Base-by-base conservation (phyloP, 2,329 filamentous ascomycete genomes). In the Aspergillus pseudoglaucus region DNA sequence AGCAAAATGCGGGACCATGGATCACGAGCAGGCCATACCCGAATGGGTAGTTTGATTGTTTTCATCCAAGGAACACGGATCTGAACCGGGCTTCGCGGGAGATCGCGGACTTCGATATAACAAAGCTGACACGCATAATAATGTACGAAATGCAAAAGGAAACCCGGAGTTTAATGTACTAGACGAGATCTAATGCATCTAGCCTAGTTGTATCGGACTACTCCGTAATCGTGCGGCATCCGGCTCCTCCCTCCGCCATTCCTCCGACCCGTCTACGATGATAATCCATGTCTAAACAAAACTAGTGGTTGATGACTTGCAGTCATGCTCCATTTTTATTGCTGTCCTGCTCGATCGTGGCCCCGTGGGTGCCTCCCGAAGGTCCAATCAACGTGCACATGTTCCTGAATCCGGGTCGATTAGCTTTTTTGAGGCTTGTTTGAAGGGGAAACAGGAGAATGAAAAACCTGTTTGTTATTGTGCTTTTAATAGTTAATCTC, bases 31-130 rank as follows among this genome's bases (percentile, higher is more conserved):
- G 25, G 4, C 42, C 30, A 50, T 51, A 47, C 56, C 57, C 35
- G 51, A 60, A 53, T 4, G 14, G 57, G 57, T 53, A 59, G 51
- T 59, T 51, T 59, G 54, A 44, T 59, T 59, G 53, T 48, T 8
- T 23, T 22, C 20, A 41, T 22, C 20, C 17, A 41, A 41, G 39
- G 39, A 23, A 23, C 39, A 41, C 33, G 6, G 14, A 15, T n/a
- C 17, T 18, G 33, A 37, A 17, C 14, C 33, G 10, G 10, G n/a
- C 6, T 37, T 6, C 17, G 33, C 4, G 33, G 33, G 33, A n/a
- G 9, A 17, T 37, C 17, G 33, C 17, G 6, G 33, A 37, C 33
- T 37, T 17, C 33, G 12, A 30, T 30, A 30, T 30, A 30, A 30
- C 25, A 10, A 30, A 30, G 9, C 25, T 30, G 25, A 10, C 9